Evolutionary conservation across 2,329 filamentous ascomycete species (phyloP).

Genomic region (Elsinoe ampelina): DNA sequence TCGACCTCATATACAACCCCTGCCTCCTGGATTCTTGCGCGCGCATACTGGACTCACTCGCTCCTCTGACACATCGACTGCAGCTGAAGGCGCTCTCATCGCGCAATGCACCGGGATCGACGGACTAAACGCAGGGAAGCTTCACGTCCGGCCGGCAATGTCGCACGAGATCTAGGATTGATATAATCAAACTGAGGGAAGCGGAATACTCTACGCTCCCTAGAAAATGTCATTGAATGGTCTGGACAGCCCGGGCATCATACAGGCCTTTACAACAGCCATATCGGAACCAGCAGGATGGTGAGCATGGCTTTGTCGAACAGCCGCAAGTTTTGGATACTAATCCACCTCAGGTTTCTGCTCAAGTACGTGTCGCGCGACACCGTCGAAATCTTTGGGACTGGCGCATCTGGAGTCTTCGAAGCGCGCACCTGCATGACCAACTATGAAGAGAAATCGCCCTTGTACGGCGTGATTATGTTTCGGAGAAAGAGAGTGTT

Average conservation of each 20-base stretch:
- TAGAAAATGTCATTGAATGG: conserved; percentile 85
- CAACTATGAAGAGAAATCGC: conserved; percentile 72
- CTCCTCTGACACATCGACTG: background rate
- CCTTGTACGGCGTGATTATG: conserved; percentile 82
- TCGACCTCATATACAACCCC: background rate
- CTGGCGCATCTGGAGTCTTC: conserved; percentile 70
- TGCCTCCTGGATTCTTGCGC: background rate
- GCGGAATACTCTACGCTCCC: background rate
- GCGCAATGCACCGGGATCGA: background rate
- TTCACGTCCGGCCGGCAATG: background rate
- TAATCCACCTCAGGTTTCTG: conserved; percentile 61
- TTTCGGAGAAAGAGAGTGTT: conserved; percentile 85
- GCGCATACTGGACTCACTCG: background rate
- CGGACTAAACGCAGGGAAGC: background rate
- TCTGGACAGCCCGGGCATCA: conserved; percentile 69
- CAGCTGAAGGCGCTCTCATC: background rate
- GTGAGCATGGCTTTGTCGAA: conserved; percentile 47
- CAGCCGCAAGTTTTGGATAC: conserved; percentile 9
- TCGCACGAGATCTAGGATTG: background rate
- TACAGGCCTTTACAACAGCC: conserved; percentile 75
- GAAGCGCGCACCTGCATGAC: conserved; percentile 74
- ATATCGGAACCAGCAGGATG: conserved; percentile 83
- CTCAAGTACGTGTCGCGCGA: conserved; percentile 86
- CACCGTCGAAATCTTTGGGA: conserved; percentile 68
- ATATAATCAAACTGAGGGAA: background rate